Conservation (phyloP, 768 basidiomycete genomes). For the Sutorius australiensis region DNA sequence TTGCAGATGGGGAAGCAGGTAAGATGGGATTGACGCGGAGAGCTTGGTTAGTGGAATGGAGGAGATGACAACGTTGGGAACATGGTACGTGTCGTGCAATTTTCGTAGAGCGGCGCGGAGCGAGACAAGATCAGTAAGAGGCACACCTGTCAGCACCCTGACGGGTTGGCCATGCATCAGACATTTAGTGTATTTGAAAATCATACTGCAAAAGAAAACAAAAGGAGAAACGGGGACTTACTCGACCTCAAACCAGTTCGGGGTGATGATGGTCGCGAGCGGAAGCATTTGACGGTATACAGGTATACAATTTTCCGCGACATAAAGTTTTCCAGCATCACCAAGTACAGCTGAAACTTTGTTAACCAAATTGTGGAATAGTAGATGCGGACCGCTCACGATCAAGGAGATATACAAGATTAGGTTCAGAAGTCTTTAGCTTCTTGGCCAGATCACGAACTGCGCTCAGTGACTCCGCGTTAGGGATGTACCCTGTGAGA, state of each 20-base stretch:
- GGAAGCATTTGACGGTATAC: constrained; percentile 77
- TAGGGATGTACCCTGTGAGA: constrained; percentile 90
- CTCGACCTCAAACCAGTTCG: constrained; percentile 99
- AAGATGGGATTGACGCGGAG: constrained; percentile 45
- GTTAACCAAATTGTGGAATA: not conserved
- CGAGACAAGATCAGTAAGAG: constrained; percentile 63
- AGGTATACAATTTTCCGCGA: constrained; percentile 81
- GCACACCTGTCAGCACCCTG: constrained; percentile 72
- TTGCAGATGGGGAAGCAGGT: constrained; percentile 32
- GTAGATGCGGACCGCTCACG: constrained; percentile 51
- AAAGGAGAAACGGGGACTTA: constrained; percentile 30
- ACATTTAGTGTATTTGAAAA: not conserved
- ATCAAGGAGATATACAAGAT: constrained; percentile 84
- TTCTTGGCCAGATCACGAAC: constrained; percentile 60
- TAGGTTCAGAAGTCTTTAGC: constrained; percentile 53
- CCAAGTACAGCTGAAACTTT: constrained; percentile 79
- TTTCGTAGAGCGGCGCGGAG: constrained; percentile 64
- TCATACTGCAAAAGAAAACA: not conserved
- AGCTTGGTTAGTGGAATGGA: constrained; percentile 80
- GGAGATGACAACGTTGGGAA: constrained; percentile 88
- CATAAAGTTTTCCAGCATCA: constrained; percentile 86
- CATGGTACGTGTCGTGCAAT: constrained; percentile 70
- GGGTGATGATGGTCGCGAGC: constrained; percentile 91
- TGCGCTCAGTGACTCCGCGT: constrained; percentile 68
- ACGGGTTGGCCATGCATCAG: not conserved